Evolutionary conservation across 2,329 filamentous ascomycete species (phyloP).

Genomic region (Cercospora sesami): DNA sequence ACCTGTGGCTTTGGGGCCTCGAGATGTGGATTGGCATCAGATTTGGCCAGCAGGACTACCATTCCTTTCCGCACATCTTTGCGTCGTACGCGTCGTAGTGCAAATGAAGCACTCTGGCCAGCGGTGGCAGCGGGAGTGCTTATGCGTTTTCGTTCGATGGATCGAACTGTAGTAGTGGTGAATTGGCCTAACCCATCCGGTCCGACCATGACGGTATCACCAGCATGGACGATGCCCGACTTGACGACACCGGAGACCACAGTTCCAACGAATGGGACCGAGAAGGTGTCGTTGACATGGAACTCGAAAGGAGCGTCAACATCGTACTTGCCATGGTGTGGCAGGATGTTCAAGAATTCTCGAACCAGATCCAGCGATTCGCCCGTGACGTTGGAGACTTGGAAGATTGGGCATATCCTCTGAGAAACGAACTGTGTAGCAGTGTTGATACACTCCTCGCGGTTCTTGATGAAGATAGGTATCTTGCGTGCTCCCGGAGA

Average conservation of each 20-base stretch:
- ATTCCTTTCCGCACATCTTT: slow-evolving; percentile 97
- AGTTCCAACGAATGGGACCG: slow-evolving; percentile 93
- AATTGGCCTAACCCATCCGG: slow-evolving; percentile 91
- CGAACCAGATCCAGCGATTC: slow-evolving; percentile 86
- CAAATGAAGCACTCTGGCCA: slow-evolving; percentile 90
- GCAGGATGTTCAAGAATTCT: slow-evolving; percentile 90
- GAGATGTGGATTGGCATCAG: slow-evolving; percentile 59
- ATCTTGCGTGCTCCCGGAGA: slow-evolving; percentile 93
- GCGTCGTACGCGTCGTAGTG: slow-evolving; percentile 78
- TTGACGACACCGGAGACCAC: slow-evolving; percentile 95
- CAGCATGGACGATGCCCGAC: slow-evolving; percentile 75
- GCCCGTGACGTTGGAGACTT: slow-evolving; percentile 96
- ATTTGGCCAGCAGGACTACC: slow-evolving; percentile 81
- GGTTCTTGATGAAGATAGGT: slow-evolving; percentile 89
- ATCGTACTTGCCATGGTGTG: slow-evolving; percentile 91
- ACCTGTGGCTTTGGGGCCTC: slow-evolving; percentile 51
- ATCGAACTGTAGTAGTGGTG: slow-evolving; percentile 78
- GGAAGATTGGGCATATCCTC: slow-evolving; percentile 94
- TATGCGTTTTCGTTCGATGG: slow-evolving; percentile 93
- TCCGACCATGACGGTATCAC: slow-evolving; percentile 85
- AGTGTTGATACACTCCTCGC: slow-evolving; percentile 90
- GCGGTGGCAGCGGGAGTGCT: slow-evolving; percentile 83
- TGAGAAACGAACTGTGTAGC: slow-evolving; percentile 94
- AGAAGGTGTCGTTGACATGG: slow-evolving; percentile 95
- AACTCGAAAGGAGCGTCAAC: slow-evolving; percentile 87